Percentiles rank a stretch among this genome's conserved stretches.
Conservation (phyloP, 306 rosid genomes). For the Fagus crenata region DNA sequence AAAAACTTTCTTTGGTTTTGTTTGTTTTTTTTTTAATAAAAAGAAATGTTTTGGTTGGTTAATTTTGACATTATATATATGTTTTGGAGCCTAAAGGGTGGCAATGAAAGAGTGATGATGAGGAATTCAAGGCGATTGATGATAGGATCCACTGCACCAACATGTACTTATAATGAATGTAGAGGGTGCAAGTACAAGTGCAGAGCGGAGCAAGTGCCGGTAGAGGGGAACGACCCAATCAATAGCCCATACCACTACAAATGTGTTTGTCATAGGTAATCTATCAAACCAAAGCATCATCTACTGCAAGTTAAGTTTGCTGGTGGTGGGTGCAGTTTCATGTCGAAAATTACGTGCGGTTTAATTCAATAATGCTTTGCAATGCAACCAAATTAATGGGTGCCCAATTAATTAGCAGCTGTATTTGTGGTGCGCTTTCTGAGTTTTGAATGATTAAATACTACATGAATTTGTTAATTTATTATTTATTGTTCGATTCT, state of each 20-base stretch:
- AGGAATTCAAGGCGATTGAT: constrained; percentile 64
- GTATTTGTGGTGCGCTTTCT: neutral
- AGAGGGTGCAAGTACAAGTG: constrained; percentile 85
- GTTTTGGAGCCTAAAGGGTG: constrained; percentile 41
- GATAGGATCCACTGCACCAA: constrained; percentile 99
- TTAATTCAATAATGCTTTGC: neutral
- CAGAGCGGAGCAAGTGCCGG: constrained; percentile 95
- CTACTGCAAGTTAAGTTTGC: neutral
- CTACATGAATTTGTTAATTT: too few relatives aligned
- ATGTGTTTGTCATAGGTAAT: constrained; percentile 89
- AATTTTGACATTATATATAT: neutral
- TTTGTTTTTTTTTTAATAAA: neutral
- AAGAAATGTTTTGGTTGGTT: neutral
- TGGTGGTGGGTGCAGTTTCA: neutral
- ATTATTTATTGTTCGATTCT: neutral
- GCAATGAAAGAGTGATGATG: constrained; percentile 31
- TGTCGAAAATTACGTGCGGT: too few relatives aligned
- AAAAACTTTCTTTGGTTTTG: neutral
- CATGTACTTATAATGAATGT: constrained; percentile 89
- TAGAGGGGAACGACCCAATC: constrained; percentile 88
- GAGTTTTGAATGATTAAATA: neutral
- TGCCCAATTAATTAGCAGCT: neutral
- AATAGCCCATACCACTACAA: constrained; percentile 92
- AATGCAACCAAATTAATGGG: neutral
- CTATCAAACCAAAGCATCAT: neutral